Evolutionary conservation across 148 eudicot genomes (phyloP), one percentile per base, ranked within the genome.

Genomic region (Polygonum aviculare): DNA sequence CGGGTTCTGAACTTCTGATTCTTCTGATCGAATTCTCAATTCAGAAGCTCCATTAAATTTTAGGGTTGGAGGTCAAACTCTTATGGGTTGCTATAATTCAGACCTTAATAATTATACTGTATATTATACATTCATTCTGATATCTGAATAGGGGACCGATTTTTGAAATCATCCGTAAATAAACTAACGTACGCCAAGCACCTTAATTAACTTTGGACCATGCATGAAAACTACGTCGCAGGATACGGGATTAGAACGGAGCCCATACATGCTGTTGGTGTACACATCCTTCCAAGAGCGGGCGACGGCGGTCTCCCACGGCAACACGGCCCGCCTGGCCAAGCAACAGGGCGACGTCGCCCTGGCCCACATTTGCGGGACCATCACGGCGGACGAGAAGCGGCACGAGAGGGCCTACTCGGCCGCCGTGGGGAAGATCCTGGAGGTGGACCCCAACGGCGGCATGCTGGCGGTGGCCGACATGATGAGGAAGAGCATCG

Each of bases 231-330:
- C 47, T 10, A 44, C 47, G 1, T 12, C 45, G 39, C 76, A 80
- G 85, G 72, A 75, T 11, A 48, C 74, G 0, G 54, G 74, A 4
- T 38, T 63, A 19, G 75, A 80, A 2, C 76, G 77, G 45, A 81
- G 65, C 21, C 77, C 83, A 0, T 83, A 83, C 78, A 7, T 78
- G 33, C 80, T 81, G 4, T 73, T 73, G 55, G 76, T 80, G 2
- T 82, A 82, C 79, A 79, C 86, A 9, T 80, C 83, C 21, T 83
- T 83, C 71, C 81, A 83, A 67, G 81, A 83, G 41, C 75, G 83
- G 0, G 83, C 83, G 57, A 83, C 86, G 3, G 73, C 74, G 73
- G 38, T 83, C 22, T 83, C 83, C 10, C 86, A 80, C 57, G 81
- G 81, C 36, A 83, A 83, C 80, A 83, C 81, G 33, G 83, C 86